Conservation (phyloP, 371 early-diverging fungal species). For the Dichotomocladium elegans region DNA sequence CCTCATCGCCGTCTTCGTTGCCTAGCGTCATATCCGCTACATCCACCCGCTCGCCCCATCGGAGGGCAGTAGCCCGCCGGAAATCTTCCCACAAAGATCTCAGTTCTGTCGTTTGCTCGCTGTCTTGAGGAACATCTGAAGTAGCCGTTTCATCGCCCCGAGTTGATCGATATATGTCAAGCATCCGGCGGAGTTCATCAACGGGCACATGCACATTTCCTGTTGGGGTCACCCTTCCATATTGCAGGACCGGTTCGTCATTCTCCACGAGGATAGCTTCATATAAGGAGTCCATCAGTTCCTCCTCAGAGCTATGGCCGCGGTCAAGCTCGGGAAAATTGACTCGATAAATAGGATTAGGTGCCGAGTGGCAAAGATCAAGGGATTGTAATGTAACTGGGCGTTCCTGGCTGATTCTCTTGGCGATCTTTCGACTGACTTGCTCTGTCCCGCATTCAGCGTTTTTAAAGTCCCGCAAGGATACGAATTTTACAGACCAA, state of each 20-base stretch:
- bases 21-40: neutral
- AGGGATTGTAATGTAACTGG: conserved; percentile 17
- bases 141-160: no score
- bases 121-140: neutral
- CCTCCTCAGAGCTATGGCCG: no score
- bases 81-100: neutral
- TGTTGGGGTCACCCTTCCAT: no score
- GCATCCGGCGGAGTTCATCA: no score
- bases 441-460: conserved; percentile 15
- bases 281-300: no score
- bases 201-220: no score
- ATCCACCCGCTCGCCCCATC: neutral
- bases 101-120: neutral
- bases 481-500: conserved; percentile 46
- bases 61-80: neutral
- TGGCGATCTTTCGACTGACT: conserved; percentile 6
- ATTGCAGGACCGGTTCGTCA: neutral
- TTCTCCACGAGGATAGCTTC: no score
- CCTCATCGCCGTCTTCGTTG: neutral
- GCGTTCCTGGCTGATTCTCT: conserved; percentile 11
- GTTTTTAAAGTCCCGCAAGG: conserved; percentile 26
- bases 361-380: conserved; percentile 30
- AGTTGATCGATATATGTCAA: no score
- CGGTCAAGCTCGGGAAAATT: conserved; percentile 9
- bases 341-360: conserved; percentile 24